A percentile compares a stretch with the other conserved stretches of the same genome.
Conservation (phyloP, 1,284 basidiomycete genomes). For the Ceratobasidium sp. region DNA sequence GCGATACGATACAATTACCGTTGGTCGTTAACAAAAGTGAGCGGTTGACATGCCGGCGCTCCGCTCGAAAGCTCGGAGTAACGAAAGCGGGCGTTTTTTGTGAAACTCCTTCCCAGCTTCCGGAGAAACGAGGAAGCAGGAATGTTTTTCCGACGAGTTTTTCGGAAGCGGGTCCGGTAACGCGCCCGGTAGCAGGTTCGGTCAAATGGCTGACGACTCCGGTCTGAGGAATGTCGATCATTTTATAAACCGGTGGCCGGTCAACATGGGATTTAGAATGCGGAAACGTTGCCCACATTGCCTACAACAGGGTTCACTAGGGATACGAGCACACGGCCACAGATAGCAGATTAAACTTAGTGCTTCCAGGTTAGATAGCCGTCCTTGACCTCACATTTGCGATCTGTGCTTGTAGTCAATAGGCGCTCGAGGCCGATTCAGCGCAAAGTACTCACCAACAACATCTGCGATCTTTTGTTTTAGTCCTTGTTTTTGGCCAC, state of each 20-base stretch:
- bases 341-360: conserved; percentile 14
- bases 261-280: background rate
- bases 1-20: background rate
- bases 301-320: background rate
- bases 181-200: conserved; percentile 13
- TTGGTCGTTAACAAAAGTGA: conserved; percentile 7
- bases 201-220: conserved; percentile 6
- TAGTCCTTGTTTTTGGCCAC: conserved; percentile 69
- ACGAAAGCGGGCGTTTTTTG: conserved; percentile 7
- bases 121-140: background rate
- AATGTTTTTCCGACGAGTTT: conserved; percentile 6
- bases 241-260: conserved; percentile 3
- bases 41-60: conserved; percentile 28
- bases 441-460: conserved; percentile 63
- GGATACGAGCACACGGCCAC: conserved; percentile 5
- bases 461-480: conserved; percentile 78
- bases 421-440: conserved; percentile 59
- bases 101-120: background rate
- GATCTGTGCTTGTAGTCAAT: conserved; percentile 13
- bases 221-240: background rate
- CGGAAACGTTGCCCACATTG: conserved; percentile 6
- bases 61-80: background rate
- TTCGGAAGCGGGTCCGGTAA: background rate
- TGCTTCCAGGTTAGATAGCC: conserved; percentile 42
- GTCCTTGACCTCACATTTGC: conserved; percentile 34